Percentiles rank a stretch among this genome's conserved stretches.
These are phyloP conservation scores for Cucurbita moschata DNA, from an alignment of 306 rosid species.

Conservation along the genomic window DNA sequence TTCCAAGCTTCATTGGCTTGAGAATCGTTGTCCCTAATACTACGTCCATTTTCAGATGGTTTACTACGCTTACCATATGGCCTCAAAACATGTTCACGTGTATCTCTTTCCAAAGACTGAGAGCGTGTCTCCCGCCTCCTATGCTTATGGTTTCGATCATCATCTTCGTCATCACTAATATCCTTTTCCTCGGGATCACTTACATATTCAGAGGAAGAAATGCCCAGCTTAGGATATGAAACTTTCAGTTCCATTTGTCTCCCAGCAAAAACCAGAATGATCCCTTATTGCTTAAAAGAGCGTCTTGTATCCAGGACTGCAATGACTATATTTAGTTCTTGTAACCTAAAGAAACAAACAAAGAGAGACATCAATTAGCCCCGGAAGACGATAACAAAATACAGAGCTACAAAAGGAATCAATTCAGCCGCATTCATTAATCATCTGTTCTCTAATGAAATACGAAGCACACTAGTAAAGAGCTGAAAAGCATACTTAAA, in stretches of 20 bases:
- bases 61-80: conserved; percentile 69
- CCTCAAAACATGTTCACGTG: conserved; percentile 50
- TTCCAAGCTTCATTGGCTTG: conserved; percentile 48
- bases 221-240: not conserved
- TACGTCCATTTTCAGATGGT: conserved; percentile 47
- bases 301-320: not conserved
- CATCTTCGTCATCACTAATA: conserved; percentile 89
- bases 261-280: not conserved
- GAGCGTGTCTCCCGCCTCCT: conserved; percentile 21
- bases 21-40: conserved; percentile 64
- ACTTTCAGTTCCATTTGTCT: conserved; percentile 6
- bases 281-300: not conserved
- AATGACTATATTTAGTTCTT: not conserved
- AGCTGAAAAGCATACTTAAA: conserved; percentile 9
- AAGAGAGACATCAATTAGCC: not conserved
- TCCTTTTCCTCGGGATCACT: conserved; percentile 51
- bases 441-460: not conserved
- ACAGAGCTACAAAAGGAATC: not conserved
- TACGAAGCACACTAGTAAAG: not conserved
- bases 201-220: conserved; percentile 5
- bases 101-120: conserved; percentile 74
- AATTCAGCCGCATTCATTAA: not conserved
- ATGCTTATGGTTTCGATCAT: conserved; percentile 64
- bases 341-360: not conserved
- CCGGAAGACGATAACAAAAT: not conserved